These are phyloP conservation scores for Epichloe glyceriae DNA, from an alignment of 2,329 filamentous ascomycete genomes.

Conservation along the genomic window DNA sequence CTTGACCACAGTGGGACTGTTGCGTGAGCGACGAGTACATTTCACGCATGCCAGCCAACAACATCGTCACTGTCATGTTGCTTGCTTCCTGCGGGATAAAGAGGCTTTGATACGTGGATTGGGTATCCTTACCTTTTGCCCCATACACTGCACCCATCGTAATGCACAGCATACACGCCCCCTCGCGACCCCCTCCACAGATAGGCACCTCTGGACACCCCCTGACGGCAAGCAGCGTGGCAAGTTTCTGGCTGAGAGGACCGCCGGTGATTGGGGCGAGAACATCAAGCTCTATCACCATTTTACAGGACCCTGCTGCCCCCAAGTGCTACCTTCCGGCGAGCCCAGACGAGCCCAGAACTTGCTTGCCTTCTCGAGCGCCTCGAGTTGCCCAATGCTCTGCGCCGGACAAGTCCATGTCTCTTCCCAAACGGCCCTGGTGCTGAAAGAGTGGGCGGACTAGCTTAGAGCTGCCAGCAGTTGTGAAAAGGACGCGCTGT, in stretches of 20 bases:
- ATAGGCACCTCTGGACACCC: background rate
- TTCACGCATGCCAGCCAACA: conserved; percentile 16
- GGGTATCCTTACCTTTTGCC: conserved; percentile 27
- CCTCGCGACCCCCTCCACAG: conserved; percentile 10
- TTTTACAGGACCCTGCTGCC: conserved; percentile 6
- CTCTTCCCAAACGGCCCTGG: conserved; percentile 1
- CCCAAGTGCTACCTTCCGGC: conserved; percentile 14
- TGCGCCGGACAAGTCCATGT: background rate
- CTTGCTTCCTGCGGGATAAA: conserved; percentile 23
- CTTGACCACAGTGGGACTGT: conserved; percentile 18
- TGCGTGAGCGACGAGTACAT: conserved; percentile 15
- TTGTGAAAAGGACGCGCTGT: conserved; percentile 8
- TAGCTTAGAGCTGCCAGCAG: background rate
- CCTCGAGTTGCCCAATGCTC: background rate
- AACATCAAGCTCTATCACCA: background rate
- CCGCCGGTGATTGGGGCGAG: conserved; percentile 8
- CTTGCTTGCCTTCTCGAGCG: background rate
- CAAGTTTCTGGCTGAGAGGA: conserved; percentile 15
- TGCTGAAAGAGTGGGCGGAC: background rate
- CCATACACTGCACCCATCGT: conserved; percentile 18
- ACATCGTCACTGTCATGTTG: conserved; percentile 15
- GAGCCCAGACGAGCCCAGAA: background rate
- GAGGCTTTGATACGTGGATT: conserved; percentile 24
- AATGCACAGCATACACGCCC: conserved; percentile 17
- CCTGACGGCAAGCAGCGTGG: conserved; percentile 8